These are phyloP conservation scores for Dionaea muscipula DNA, from an alignment of 179 eudicot species.

Conservation along the genomic window DNA sequence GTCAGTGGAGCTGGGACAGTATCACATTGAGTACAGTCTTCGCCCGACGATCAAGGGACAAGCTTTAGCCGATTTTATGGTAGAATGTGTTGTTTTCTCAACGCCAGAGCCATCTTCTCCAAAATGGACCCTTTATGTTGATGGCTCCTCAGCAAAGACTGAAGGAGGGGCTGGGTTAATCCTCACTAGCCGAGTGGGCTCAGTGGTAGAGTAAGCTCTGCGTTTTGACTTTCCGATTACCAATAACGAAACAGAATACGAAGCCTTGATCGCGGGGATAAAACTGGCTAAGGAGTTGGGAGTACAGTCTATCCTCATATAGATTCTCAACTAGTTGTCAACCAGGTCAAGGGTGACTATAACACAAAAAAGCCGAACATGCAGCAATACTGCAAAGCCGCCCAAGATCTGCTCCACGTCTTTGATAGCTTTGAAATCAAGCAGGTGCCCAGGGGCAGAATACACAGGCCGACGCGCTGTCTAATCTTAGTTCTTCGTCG, in stretches of 20 bases:
- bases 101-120: too few species aligned
- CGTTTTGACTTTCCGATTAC: not conserved
- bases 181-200: not conserved
- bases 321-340: not conserved
- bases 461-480: too few species aligned
- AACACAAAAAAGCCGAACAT: not conserved
- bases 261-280: not conserved
- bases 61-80: too few species aligned
- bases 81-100: too few species aligned
- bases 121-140: not conserved
- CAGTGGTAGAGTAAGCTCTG: not conserved
- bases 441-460: too few species aligned
- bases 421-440: too few species aligned
- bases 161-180: not conserved
- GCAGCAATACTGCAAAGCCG: too few species aligned
- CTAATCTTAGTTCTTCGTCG: too few species aligned
- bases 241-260: not conserved
- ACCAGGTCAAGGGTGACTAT: not conserved
- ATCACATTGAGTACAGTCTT: not conserved
- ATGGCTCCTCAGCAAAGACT: not conserved
- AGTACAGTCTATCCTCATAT: not conserved
- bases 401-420: too few species aligned
- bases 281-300: not conserved
- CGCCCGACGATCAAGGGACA: not conserved
- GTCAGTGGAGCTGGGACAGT: not conserved